These are phyloP conservation scores for Aspergillus carbonarius DNA, from an alignment of 2,329 filamentous ascomycete genomes.

Conservation along the genomic window DNA sequence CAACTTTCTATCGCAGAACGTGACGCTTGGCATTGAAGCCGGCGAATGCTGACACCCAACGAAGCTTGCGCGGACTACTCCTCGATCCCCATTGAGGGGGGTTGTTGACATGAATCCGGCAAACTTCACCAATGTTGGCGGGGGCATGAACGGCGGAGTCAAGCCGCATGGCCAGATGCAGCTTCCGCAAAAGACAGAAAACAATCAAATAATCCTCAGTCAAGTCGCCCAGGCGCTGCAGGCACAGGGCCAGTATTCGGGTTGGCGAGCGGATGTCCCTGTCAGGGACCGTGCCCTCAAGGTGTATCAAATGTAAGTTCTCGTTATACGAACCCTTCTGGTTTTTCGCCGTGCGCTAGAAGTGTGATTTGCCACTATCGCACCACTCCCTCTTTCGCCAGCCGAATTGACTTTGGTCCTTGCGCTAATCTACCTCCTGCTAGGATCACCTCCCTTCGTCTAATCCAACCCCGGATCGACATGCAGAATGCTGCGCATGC, in stretches of 20 bases:
- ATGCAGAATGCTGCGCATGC: slow-evolving; percentile 39
- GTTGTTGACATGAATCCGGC: slow-evolving; percentile 45
- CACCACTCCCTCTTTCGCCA: background rate
- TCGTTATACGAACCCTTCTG: background rate
- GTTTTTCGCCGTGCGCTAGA: background rate
- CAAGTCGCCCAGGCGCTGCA: slow-evolving; percentile 42
- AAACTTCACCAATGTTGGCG: slow-evolving; percentile 39
- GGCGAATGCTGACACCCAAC: slow-evolving; percentile 40
- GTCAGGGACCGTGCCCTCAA: slow-evolving; percentile 42
- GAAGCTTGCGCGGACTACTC: slow-evolving; percentile 33
- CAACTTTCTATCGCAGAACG: slow-evolving; percentile 4
- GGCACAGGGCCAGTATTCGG: slow-evolving; percentile 43
- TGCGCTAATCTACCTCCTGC: slow-evolving; percentile 10
- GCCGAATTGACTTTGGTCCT: background rate
- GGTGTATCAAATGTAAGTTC: slow-evolving; percentile 46
- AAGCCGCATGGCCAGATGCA: slow-evolving; percentile 35
- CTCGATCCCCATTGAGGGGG: slow-evolving; percentile 39
- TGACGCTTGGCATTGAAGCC: slow-evolving; percentile 15
- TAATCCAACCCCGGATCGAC: slow-evolving; percentile 45
- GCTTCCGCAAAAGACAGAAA: slow-evolving; percentile 33
- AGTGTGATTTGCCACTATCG: background rate
- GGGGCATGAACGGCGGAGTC: slow-evolving; percentile 34
- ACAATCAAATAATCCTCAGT: slow-evolving; percentile 37
- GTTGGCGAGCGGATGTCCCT: slow-evolving; percentile 46
- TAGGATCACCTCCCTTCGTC: slow-evolving; percentile 47